These are phyloP conservation scores for Phytomonas sp. DNA, from an alignment of 208 protist genomes.

Conservation along the genomic window DNA sequence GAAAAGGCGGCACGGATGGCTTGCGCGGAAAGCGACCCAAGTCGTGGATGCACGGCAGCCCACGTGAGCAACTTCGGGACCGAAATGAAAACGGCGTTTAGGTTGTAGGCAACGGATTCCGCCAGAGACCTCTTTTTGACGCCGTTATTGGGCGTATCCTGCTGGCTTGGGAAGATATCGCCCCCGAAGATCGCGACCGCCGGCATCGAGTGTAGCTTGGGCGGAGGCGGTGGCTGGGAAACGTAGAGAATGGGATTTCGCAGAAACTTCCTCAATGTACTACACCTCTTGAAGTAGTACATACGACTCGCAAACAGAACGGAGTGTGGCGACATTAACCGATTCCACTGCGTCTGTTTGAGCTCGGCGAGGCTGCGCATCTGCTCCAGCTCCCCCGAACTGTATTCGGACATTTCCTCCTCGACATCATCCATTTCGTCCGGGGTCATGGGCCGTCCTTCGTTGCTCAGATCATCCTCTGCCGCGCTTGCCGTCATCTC, in stretches of 20 bases:
- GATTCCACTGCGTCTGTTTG: slow-evolving; percentile 16
- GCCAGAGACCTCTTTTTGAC: slow-evolving; percentile 49
- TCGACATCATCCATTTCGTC: slow-evolving; percentile 20
- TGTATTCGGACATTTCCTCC: slow-evolving; percentile 53
- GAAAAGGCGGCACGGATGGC: slow-evolving; percentile 40
- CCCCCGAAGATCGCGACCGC: slow-evolving; percentile 25
- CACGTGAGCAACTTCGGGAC: slow-evolving; percentile 76
- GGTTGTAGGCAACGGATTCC: slow-evolving; percentile 67
- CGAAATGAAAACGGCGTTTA: slow-evolving; percentile 42
- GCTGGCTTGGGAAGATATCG: slow-evolving; percentile 8
- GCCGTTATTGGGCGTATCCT: slow-evolving; percentile 11
- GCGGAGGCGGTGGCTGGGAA: slow-evolving; percentile 55
- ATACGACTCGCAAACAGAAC: slow-evolving; percentile 47
- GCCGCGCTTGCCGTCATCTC: slow-evolving; percentile 11
- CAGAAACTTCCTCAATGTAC: slow-evolving; percentile 44
- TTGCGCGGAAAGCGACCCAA: slow-evolving; percentile 35
- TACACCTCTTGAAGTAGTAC: slow-evolving; percentile 74
- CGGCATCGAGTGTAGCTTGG: slow-evolving; percentile 20
- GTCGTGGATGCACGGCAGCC: slow-evolving; percentile 38
- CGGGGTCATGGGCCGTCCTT: neutral
- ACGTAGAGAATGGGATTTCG: slow-evolving; percentile 64
- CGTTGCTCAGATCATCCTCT: slow-evolving; percentile 3
- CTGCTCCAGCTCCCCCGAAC: slow-evolving; percentile 67
- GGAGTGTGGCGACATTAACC: slow-evolving; percentile 28
- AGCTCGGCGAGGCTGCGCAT: slow-evolving; percentile 33